Evolutionary conservation across 1,284 basidiomycete genomes (phyloP).

Genomic region (Cryptococcus sp.): DNA sequence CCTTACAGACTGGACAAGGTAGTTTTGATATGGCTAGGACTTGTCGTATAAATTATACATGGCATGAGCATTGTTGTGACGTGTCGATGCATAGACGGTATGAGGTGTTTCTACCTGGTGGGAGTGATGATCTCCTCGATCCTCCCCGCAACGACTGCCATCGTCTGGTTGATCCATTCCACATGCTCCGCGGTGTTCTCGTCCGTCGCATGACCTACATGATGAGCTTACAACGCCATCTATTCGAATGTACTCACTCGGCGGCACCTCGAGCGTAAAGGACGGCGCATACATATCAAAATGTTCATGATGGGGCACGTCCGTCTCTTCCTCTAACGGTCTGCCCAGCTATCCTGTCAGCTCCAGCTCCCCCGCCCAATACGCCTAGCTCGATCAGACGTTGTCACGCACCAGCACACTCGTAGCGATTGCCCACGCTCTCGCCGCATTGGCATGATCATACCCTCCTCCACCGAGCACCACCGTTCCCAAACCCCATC

Average conservation of each 20-base stretch:
- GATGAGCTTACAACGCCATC: neutral
- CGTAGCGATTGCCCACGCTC: conserved; percentile 77
- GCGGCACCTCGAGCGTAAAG: conserved; percentile 68
- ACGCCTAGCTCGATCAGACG: neutral
- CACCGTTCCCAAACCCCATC: conserved; percentile 58
- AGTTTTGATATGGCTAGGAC: no score
- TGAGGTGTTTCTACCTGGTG: neutral
- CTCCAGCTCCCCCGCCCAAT: neutral
- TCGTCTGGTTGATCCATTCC: conserved; percentile 24
- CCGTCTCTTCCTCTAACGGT: conserved; percentile 55
- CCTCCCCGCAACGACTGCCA: conserved; percentile 19
- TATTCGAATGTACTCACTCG: conserved; percentile 25
- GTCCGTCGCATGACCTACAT: conserved; percentile 62
- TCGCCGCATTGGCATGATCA: conserved; percentile 68
- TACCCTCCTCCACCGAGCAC: conserved; percentile 63
- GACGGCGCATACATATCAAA: conserved; percentile 69
- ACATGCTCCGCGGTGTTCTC: conserved; percentile 59
- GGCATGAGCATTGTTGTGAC: neutral
- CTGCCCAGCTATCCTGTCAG: conserved; percentile 50
- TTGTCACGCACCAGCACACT: conserved; percentile 58
- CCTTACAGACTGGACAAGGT: neutral
- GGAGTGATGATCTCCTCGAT: conserved; percentile 18
- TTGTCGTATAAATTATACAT: no score
- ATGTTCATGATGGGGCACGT: conserved; percentile 64
- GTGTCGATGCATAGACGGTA: neutral